Evolutionary conservation across 257 asterid genomes (phyloP), one percentile per base, ranked within the genome.

Genomic region (Schizonepeta tenuifolia): DNA sequence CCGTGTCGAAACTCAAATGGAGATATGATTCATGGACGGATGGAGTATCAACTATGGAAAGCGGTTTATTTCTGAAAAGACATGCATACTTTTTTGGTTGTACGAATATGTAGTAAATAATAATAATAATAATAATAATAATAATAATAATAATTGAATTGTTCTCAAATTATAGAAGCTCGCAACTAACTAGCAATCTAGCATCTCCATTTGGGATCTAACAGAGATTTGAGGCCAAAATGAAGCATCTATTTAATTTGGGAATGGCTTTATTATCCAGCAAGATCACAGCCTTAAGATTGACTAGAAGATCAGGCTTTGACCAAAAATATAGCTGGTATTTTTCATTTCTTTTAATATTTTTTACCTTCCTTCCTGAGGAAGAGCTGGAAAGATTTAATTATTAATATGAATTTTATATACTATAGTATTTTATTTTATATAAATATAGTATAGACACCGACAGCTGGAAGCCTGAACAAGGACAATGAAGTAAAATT

Each of bases 401-500:
- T 44, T 65, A 28, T 4, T 62, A 20, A 46, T 53, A 26, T 11
- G 8, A 40, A 8, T 38, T 38, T 38, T 1, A 38, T 9, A 35
- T 8, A 33, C 1, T 28, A 26, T 31, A 4, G n/a, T 47, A 49
- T 49, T 17, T 33, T 35, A 57, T 17, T 11, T 21, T 33, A 43
- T 7, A 71, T 57, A n/a, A 26, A 28, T 22, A 61, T 26, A 41
- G 7, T 46, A 35, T 41, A 46, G 74, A 72, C 69, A 66, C 60
- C 70, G 46, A 78, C 78, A 72, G 75, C 82, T 78, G 78, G 82
- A 78, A 71, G 21, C 51, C 56, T 76, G 60, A 50, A 71, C 76
- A 75, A 88, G 86, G 93, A 86, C 86, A 88, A 77, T 68, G 76
- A 81, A 76, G 91, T 84, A 83, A 88, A 81, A 80, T 74, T 14